These are phyloP conservation scores for Ocimum tenuiflorum DNA, from an alignment of 257 asterid genomes.

Conservation along the genomic window DNA sequence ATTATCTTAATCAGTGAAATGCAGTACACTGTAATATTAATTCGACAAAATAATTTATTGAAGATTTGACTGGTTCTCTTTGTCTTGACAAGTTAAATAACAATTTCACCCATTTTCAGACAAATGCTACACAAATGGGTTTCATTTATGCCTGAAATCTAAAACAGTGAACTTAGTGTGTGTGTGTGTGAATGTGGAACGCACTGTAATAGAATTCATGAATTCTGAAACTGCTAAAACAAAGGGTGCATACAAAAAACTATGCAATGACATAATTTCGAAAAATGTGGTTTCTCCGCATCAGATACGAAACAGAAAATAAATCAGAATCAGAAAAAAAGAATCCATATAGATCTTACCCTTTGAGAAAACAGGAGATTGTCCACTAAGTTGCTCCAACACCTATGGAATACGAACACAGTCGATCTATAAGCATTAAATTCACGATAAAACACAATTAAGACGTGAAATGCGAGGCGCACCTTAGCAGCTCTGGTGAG, in stretches of 20 bases:
- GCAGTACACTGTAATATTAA: not conserved
- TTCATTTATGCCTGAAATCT: not conserved
- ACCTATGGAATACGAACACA: conserved; percentile 13
- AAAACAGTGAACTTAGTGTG: too few species aligned
- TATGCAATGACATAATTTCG: not conserved
- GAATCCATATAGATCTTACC: conserved; percentile 11
- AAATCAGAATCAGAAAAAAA: not conserved
- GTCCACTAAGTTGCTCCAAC: conserved; percentile 44
- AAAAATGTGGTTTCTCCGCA: not conserved
- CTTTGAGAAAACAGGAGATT: conserved; percentile 40
- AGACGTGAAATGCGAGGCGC: not conserved
- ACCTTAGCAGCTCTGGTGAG: conserved; percentile 47
- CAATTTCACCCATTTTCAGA: not conserved
- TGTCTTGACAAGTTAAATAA: not conserved
- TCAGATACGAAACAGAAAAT: not conserved
- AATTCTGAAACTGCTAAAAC: too few species aligned
- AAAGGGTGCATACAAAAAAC: too few species aligned
- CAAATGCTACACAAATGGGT: too few species aligned
- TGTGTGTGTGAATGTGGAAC: too few species aligned
- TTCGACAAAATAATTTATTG: not conserved
- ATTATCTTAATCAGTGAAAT: conserved; percentile 4
- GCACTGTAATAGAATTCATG: too few species aligned
- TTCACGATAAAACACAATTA: not conserved
- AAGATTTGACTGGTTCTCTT: not conserved
- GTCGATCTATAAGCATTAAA: not conserved